Evolutionary conservation across 1,139 yeast genomes (phyloP).

Genomic region (Blastobotrys persicus): DNA sequence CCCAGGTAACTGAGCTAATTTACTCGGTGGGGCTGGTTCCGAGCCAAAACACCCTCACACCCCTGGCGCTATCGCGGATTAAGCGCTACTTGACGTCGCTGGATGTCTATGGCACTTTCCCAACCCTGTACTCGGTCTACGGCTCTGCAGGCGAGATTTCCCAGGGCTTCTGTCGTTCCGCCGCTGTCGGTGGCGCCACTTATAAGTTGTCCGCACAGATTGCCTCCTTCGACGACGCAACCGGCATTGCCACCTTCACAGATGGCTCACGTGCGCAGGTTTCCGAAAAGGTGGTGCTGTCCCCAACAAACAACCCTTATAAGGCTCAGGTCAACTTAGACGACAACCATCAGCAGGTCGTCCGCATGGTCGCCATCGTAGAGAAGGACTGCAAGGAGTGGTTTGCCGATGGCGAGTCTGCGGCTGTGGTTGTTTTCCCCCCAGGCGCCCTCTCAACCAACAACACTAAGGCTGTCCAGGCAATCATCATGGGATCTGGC

Average conservation of each 20-base stretch:
- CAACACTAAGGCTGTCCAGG: constrained; percentile 77
- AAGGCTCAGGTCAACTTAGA: constrained; percentile 16
- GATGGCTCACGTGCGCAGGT: constrained; percentile 77
- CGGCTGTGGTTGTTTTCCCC: constrained; percentile 92
- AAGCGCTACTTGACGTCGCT: constrained; percentile 81
- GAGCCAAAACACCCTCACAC: constrained; percentile 55
- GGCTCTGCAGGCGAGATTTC: constrained; percentile 97
- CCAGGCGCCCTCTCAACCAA: constrained; percentile 69
- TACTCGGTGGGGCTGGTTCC: constrained; percentile 78
- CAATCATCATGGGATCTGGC: constrained; percentile 82
- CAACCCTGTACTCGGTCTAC: constrained; percentile 85
- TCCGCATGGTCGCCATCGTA: constrained; percentile 78
- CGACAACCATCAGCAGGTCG: constrained; percentile 51
- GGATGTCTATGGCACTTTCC: constrained; percentile 92
- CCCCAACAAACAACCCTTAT: constrained; percentile 11
- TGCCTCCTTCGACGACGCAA: constrained; percentile 58
- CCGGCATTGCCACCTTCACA: constrained; percentile 65
- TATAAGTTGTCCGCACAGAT: constrained; percentile 75
- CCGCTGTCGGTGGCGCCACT: constrained; percentile 97
- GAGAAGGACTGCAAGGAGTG: constrained; percentile 87
- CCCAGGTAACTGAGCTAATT: constrained; percentile 78
- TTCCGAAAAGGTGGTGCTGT: constrained; percentile 51
- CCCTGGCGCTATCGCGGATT: constrained; percentile 74
- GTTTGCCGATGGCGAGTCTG: constrained; percentile 81
- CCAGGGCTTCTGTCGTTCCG: constrained; percentile 96